Base-by-base conservation (phyloP, 2,329 filamentous ascomycete species). In the Diaporthe ilicicola region DNA sequence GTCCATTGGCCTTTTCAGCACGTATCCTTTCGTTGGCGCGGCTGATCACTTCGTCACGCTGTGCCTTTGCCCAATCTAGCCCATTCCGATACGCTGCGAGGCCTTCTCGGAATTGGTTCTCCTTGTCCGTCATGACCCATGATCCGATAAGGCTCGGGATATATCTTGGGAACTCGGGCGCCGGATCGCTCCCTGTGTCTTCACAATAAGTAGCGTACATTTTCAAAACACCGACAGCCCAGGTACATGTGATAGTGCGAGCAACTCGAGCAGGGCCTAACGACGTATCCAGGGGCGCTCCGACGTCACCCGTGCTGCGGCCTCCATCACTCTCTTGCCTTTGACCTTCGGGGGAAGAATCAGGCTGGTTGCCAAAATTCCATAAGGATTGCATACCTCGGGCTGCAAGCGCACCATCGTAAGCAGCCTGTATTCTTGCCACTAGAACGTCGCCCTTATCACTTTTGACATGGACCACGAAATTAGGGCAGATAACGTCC, bases 181-280 rank as follows among this genome's bases (percentile, higher is more conserved):
- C 53, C 32, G 7, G 27, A 1, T n/a, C 6, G 15, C 17, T 8
- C 3, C 15, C 53, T 39, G 32, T 32, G 12, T 17, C 17, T n/a
- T 56, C 53, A n/a, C 53, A 37, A 13, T 56, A 8, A 15, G 12
- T 39, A 15, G 53, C 32, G 13, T 56, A 56, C 53, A 56, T 56
- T 12, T 24, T 56, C 53, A 56, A 39, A 6, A 56, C n/a, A 22
- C 32, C 61, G 6, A 10, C n/a, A 3, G n/a, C 1, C 61, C 61
- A 65, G 61, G 44, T 53, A 5, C 61, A 65, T 17, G 46, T 53
- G 12, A 51, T 65, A n/a, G 42, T 65, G 17, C 46, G 61, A 53
- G 61, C 61, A 9, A 65, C n/a, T 27, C 32, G 44, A n/a, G 61
- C 32, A 39, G 4, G 32, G 32, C 32, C 4, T 34, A 9, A 5